Base-by-base conservation (phyloP, 148 eudicot genomes). In the Dysphania ambrosioides region DNA sequence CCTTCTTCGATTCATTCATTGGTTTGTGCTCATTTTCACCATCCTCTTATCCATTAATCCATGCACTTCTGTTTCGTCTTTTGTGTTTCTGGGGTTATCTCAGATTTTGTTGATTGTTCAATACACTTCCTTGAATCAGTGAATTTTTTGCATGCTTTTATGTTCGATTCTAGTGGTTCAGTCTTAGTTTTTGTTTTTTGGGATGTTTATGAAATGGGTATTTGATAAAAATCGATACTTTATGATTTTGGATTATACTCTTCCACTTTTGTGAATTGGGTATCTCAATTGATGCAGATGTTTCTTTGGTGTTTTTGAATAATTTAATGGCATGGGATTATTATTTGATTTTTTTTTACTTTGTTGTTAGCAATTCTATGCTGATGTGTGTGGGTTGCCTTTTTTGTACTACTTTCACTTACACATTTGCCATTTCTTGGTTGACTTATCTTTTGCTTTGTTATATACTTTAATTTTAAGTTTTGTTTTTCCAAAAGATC, bases 261-360 rank as follows among this genome's bases (percentile, higher is more conserved):
- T 74, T 74, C 30, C 26, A 64, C 15, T 44, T n/a, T 63, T 15
- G 40, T 74, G 70, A 66, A 53, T 24, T 51, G 30, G 72, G 63
- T 40, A 16, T n/a, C n/a, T n/a, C n/a, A n/a, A n/a, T n/a, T n/a
- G n/a, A n/a, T n/a, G n/a, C n/a, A n/a, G n/a, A n/a, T n/a, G n/a
- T 67, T 36, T 55, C 6, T 5, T n/a, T n/a, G n/a, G n/a, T n/a
- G n/a, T n/a, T n/a, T n/a, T n/a, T n/a, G n/a, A n/a, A n/a, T n/a
- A n/a, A n/a, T n/a, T n/a, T n/a, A n/a, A n/a, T n/a, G n/a, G n/a
- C n/a, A n/a, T n/a, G n/a, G n/a, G n/a, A n/a, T n/a, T n/a, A n/a
- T n/a, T n/a, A n/a, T n/a, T n/a, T n/a, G n/a, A n/a, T n/a, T n/a
- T n/a, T n/a, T n/a, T n/a, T n/a, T n/a, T 8, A 3, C 8, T 38